Conservation (phyloP, 2,329 filamentous ascomycete genomes). For the Leptodontidium sp. region DNA sequence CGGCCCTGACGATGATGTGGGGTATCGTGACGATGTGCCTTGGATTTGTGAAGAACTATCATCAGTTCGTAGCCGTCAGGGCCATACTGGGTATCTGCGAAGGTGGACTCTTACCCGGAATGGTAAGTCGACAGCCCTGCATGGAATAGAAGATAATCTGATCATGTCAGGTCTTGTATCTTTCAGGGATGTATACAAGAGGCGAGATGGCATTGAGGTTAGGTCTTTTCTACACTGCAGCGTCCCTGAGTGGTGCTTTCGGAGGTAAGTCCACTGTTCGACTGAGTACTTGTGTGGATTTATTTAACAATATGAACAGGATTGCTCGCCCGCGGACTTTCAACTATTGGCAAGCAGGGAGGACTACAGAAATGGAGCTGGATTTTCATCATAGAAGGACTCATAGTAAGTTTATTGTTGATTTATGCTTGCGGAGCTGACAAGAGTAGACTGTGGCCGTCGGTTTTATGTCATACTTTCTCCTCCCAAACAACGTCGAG, state of each 20-base stretch:
- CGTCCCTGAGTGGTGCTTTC: constrained; percentile 66
- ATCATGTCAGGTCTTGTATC: constrained; percentile 62
- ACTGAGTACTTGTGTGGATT: too few species aligned
- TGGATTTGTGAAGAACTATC: constrained; percentile 53
- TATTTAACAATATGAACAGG: not conserved
- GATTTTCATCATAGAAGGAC: constrained; percentile 61
- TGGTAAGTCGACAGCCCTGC: constrained; percentile 51
- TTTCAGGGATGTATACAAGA: constrained; percentile 68
- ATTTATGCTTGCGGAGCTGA: not conserved
- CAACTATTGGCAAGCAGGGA: constrained; percentile 63
- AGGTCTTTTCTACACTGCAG: constrained; percentile 73
- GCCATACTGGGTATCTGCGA: constrained; percentile 69
- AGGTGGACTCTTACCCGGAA: constrained; percentile 71
- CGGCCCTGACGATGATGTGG: constrained; percentile 70
- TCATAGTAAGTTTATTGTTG: constrained; percentile 52
- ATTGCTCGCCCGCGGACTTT: constrained; percentile 66
- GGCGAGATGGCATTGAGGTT: constrained; percentile 61
- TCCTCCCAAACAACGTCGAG: constrained; percentile 64
- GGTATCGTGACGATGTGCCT: constrained; percentile 71
- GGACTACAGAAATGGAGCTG: constrained; percentile 57
- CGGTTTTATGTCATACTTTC: constrained; percentile 58
- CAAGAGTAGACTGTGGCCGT: constrained; percentile 61
- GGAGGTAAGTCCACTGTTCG: constrained; percentile 49
- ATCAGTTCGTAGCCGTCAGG: constrained; percentile 67
- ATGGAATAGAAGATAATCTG: not conserved